Base-by-base conservation (phyloP, 2,329 filamentous ascomycete genomes). In the Fusarium marasasianum region DNA sequence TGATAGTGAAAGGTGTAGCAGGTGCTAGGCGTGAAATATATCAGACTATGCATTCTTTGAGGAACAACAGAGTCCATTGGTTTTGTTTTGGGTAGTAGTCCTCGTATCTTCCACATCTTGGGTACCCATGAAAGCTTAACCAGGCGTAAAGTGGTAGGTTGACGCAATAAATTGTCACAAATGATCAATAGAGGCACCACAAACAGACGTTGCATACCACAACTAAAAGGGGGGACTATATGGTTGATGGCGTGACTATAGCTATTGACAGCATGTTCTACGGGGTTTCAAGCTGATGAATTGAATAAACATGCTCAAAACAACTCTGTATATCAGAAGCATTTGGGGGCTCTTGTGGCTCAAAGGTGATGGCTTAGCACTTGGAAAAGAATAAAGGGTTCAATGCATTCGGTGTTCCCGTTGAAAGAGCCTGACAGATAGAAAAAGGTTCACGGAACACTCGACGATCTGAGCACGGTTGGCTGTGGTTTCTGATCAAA, bases 371-470 rank as follows among this genome's bases (percentile, higher is more conserved):
- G 15, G 14, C 33, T 14, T 18, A 14, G 35, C 14, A 22, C 35
- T 26, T 13, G 26, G 20, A n/a, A 65, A 47, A 54, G 24, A 26
- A 69, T 38, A 58, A 50, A 59, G 45, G 45, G 59, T 31, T 6
- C 14, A 29, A 22, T 54, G 38, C 26, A 35, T 37, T 53, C 59
- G 59, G 66, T 40, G 55, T 54, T 56, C 31, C 66, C 66, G 33
- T 54, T 54, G 45, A 54, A 58, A 58, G 66, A 69, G 56, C 50
- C 57, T 55, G 17, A 29, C 20, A 37, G 24, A 29, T 22, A n/a
- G 24, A 55, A 33, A 45, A 64, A 57, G 43, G 43, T 38, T 38
- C 41, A 54, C 31, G 38, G 66, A 65, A 53, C 51, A 66, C 47
- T 69, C 44, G 15, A 29, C n/a, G 20, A 45, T 31, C 26, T 24